Base-by-base conservation (phyloP, 306 rosid genomes). In the Cotoneaster glaucophyllus region DNA sequence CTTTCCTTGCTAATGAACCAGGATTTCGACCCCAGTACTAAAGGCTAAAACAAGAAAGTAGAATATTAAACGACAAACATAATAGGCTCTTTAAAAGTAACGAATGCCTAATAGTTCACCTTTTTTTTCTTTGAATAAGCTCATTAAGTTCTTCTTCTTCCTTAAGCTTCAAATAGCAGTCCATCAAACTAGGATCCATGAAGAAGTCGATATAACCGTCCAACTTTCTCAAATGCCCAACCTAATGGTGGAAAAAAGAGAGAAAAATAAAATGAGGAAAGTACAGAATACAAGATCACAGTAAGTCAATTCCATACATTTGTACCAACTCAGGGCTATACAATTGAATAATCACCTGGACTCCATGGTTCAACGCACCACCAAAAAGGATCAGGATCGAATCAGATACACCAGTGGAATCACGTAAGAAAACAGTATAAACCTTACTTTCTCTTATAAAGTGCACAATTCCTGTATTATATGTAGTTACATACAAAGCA, bases 361-460 rank as follows among this genome's bases (percentile, higher is more conserved):
- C 74, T 28, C 98, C 98, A 58, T 82, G 84, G 34, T 57, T 82
- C 17, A 95, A 79, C 59, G 88, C 84, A 72, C 97, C 98, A 6
- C 97, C 97, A 77, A 90, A 95, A 83, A 95, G 91, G 62, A 90
- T 79, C 73, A 92, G 92, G 81, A 82, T 89, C 19, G 98, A 92
- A 86, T 95, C 98, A 48, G 98, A 95, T 66, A 95, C 91, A 25
- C 88, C 98, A 18, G 98, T 95, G 77, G 98, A 95, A 84, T 95
- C 98, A 29, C 98, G 97, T 86, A 95, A 69, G 83, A 90, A 92
- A 72, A 95, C 98, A 12, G 97, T 86, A 81, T 90, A 81, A 95
- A 93, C 82, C 92, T 92, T 74, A 95, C 93, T 85, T 95, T 95
- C 83, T 95, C 98, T 61, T n/a, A 26, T 26, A 26, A 25, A 59